Evolutionary conservation across 306 rosid species (phyloP).

Genomic region (Mucuna pruriens): DNA sequence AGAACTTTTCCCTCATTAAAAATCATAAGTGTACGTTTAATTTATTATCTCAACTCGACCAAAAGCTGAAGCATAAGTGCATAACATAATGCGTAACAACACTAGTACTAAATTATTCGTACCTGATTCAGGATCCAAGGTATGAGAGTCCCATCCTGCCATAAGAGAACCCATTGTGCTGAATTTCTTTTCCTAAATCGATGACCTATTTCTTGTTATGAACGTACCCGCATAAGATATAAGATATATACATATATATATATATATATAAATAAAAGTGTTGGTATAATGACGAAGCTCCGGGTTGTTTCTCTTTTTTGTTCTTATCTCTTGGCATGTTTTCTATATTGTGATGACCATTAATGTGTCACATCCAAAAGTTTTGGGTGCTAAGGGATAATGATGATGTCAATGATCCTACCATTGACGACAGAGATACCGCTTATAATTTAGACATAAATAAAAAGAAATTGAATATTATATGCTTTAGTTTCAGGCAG

Average conservation of each 20-base stretch:
- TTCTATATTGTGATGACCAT: neutral
- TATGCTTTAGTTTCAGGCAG: neutral
- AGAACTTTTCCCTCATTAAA: neutral
- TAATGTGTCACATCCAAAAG: slow-evolving; percentile 10
- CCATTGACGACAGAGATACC: neutral
- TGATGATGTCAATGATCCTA: slow-evolving; percentile 2
- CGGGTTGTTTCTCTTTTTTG: neutral
- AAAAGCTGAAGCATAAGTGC: neutral
- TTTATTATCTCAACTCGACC: neutral
- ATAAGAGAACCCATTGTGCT: slow-evolving; percentile 75
- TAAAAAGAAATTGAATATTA: neutral
- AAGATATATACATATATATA: neutral
- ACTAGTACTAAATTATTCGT: neutral
- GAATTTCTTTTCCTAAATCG: no score
- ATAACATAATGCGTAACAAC: neutral
- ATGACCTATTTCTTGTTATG: neutral
- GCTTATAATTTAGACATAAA: neutral
- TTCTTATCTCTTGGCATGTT: slow-evolving; percentile 30
- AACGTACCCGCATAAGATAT: neutral
- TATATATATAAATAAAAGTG: slow-evolving; percentile 1
- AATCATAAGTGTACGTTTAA: neutral
- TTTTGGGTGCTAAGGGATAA: neutral
- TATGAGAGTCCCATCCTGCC: slow-evolving; percentile 73
- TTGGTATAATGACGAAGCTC: neutral
- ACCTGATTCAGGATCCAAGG: slow-evolving; percentile 60